These are phyloP conservation scores for Meyerozyma elateridarum DNA, from an alignment of 1,139 yeast genomes.

Conservation along the genomic window DNA sequence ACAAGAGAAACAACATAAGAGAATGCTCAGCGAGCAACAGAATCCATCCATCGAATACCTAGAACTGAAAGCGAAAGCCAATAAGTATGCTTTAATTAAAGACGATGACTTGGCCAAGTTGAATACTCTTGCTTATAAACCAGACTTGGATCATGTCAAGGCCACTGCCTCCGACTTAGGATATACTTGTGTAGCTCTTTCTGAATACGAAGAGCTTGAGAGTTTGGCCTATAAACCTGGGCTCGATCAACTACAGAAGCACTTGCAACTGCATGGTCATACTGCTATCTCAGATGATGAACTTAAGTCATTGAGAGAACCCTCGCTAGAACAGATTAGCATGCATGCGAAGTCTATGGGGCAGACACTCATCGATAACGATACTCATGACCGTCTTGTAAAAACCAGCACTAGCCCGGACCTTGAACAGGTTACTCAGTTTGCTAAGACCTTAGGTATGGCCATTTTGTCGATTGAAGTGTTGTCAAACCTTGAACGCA, in stretches of 20 bases:
- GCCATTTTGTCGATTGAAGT: neutral
- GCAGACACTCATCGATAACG: no score
- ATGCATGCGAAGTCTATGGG: no score
- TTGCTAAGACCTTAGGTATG: neutral
- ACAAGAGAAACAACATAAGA: slow-evolving; percentile 11
- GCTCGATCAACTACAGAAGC: neutral
- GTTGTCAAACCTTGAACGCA: neutral
- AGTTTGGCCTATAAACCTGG: neutral
- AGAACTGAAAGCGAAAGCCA: slow-evolving; percentile 14
- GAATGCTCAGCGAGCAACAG: neutral
- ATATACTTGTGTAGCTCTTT: neutral
- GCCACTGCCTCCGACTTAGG: slow-evolving; percentile 19
- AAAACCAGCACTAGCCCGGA: slow-evolving; percentile 30
- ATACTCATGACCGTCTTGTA: slow-evolving; percentile 33
- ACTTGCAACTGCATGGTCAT: neutral
- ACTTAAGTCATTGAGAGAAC: neutral
- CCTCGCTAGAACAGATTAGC: slow-evolving; percentile 11
- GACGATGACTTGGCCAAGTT: slow-evolving; percentile 17
- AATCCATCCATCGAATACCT: slow-evolving; percentile 9
- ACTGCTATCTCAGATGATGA: neutral
- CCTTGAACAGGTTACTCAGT: slow-evolving; percentile 8
- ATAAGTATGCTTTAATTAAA: slow-evolving; percentile 5
- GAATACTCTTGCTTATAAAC: slow-evolving; percentile 24
- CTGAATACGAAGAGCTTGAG: neutral
- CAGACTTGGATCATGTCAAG: slow-evolving; percentile 31